Percentiles rank a stretch among this genome's conserved stretches.
These are phyloP conservation scores for Fusarium sulawesiense DNA, from an alignment of 2,329 filamentous ascomycete genomes.

Conservation along the genomic window DNA sequence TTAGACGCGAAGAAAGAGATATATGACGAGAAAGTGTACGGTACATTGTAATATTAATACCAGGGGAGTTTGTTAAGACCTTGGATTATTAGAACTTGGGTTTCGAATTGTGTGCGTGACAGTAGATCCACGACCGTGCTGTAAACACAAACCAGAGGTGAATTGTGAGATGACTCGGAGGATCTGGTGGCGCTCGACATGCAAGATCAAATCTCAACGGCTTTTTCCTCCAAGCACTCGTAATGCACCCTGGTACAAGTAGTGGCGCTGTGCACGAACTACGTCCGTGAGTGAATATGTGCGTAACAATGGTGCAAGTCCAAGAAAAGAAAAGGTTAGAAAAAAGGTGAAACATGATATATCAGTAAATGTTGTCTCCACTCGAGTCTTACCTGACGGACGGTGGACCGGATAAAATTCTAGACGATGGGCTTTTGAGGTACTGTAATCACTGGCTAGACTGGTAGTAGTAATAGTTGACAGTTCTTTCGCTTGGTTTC, in stretches of 20 bases:
- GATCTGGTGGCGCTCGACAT: not conserved
- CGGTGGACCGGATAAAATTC: too few relatives aligned
- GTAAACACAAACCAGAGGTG: not conserved
- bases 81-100: constrained; percentile 16
- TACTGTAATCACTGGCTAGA: not conserved
- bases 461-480: not conserved
- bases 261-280: constrained; percentile 1
- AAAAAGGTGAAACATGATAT: constrained; percentile 5
- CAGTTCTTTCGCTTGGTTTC: not conserved
- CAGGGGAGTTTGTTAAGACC: constrained; percentile 18
- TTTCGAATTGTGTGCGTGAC: constrained; percentile 8
- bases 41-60: constrained; percentile 45
- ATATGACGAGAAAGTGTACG: constrained; percentile 36
- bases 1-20: constrained; percentile 20
- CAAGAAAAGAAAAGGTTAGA: not conserved
- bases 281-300: not conserved
- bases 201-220: not conserved
- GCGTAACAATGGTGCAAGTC: not conserved
- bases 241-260: not conserved
- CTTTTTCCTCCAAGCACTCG: not conserved
- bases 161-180: not conserved
- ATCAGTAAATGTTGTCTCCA: not conserved
- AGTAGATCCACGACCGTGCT: not conserved
- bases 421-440: not conserved
- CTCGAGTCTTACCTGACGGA: not conserved